Percentiles rank a stretch among this genome's conserved stretches.
Conservation (phyloP, 192 early-diverging fungal species). For the Backusella psychrophila region DNA sequence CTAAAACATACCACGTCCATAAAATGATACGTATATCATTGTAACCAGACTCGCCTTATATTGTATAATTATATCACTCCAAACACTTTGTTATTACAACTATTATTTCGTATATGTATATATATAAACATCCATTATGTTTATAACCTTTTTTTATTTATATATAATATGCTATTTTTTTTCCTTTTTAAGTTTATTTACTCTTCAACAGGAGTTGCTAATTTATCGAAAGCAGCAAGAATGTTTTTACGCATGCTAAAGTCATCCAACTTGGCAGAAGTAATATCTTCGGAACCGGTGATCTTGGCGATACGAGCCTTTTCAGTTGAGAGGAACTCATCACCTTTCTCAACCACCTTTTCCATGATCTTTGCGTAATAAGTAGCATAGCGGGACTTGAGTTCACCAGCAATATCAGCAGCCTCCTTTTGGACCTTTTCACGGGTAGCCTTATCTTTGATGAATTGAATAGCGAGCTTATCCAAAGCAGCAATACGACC, state of each 20-base stretch:
- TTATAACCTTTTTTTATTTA: not conserved
- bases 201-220: conserved; percentile 10
- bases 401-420: conserved; percentile 39
- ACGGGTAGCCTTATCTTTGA: conserved; percentile 38
- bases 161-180: not conserved
- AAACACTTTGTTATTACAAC: not conserved
- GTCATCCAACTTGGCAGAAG: conserved; percentile 73
- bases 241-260: conserved; percentile 90
- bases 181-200: not conserved
- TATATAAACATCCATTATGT: not conserved
- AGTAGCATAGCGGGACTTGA: conserved; percentile 56
- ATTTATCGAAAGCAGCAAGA: conserved; percentile 46
- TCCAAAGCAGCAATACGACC: conserved; percentile 64
- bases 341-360: conserved; percentile 68
- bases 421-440: conserved; percentile 30
- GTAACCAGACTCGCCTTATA: not conserved
- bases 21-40: not conserved
- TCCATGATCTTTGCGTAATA: conserved; percentile 95
- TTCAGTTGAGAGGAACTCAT: conserved; percentile 74
- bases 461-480: conserved; percentile 57
- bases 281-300: conserved; percentile 62
- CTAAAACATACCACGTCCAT: conserved; percentile 19
- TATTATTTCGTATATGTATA: not conserved
- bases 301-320: conserved; percentile 80
- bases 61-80: not conserved